Percentiles rank a stretch among this genome's conserved stretches.
Evolutionary conservation across 2,329 filamentous ascomycete species (phyloP).

Genomic region (Xylariaceae sp.): DNA sequence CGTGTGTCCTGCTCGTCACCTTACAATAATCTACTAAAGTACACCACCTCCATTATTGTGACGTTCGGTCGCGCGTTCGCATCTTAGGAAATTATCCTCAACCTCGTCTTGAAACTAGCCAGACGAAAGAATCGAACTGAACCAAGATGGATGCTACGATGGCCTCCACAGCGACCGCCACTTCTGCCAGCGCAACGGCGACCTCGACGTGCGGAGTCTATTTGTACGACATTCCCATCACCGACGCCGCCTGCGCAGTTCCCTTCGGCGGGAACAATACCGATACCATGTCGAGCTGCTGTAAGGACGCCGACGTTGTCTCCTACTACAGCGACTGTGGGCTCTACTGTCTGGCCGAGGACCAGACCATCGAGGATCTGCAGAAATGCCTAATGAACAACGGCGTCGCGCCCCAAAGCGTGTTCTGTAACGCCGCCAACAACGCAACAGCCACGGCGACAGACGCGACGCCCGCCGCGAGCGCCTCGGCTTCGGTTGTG

Average conservation of each 20-base stretch:
- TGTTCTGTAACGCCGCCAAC: conserved; percentile 41
- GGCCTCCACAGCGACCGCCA: background rate
- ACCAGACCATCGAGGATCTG: conserved; percentile 32
- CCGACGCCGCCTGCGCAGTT: conserved; percentile 42
- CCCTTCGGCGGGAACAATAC: conserved; percentile 35
- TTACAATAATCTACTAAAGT: too few relatives aligned
- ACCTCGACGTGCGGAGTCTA: background rate
- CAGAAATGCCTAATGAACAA: conserved; percentile 35
- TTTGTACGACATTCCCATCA: conserved; percentile 39
- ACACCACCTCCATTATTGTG: too few relatives aligned
- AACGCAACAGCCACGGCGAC: conserved; percentile 34
- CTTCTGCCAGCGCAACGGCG: background rate
- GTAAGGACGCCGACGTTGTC: conserved; percentile 37
- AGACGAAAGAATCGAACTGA: background rate
- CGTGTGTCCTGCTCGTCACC: too few relatives aligned
- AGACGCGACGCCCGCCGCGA: conserved; percentile 19
- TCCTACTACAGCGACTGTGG: conserved; percentile 44
- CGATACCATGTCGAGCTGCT: conserved; percentile 41
- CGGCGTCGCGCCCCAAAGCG: conserved; percentile 30
- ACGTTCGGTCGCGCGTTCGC: too few relatives aligned
- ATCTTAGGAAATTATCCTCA: too few relatives aligned
- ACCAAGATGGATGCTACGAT: background rate
- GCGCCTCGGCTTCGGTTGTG: conserved; percentile 29
- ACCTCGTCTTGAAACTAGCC: too few relatives aligned
- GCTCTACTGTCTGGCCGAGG: conserved; percentile 44